These are phyloP conservation scores for Clathrospora elynae DNA, from an alignment of 2,329 filamentous ascomycete genomes.

Conservation along the genomic window DNA sequence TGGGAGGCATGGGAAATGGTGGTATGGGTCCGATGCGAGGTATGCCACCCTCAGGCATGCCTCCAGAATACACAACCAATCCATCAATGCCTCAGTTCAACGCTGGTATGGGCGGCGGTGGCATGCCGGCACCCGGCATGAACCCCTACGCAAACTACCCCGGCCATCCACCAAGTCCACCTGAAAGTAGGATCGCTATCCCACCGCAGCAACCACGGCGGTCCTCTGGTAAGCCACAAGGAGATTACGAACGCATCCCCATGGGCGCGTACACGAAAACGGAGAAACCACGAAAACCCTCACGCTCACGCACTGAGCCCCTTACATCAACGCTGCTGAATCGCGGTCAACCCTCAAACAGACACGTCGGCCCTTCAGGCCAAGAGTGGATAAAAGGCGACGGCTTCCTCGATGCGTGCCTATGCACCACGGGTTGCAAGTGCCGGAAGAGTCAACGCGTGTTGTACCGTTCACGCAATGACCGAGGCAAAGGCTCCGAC, in stretches of 20 bases:
- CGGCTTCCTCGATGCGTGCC: conserved; percentile 38
- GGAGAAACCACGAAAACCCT: not conserved
- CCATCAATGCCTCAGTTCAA: conserved; percentile 6
- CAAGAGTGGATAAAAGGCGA: conserved; percentile 32
- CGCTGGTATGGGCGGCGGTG: conserved; percentile 1
- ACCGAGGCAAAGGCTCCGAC: not conserved
- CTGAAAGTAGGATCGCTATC: conserved; percentile 1
- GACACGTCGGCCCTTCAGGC: conserved; percentile 20
- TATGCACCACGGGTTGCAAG: conserved; percentile 35
- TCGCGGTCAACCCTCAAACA: conserved; percentile 9
- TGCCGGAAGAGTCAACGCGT: conserved; percentile 38
- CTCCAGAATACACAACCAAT: conserved; percentile 15
- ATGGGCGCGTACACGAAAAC: conserved; percentile 20
- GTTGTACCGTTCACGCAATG: conserved; percentile 23
- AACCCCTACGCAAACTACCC: conserved; percentile 9
- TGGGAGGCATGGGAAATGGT: conserved; percentile 1
- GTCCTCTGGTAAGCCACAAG: not conserved
- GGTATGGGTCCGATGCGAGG: conserved; percentile 4
- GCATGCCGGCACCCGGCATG: not conserved
- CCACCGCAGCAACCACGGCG: conserved; percentile 1
- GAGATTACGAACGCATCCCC: conserved; percentile 18
- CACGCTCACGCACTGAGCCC: conserved; percentile 5
- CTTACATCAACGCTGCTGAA: conserved; percentile 17
- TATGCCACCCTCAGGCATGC: conserved; percentile 9
- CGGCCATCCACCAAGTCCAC: conserved; percentile 3